These are phyloP conservation scores for Geranium incanum DNA, from an alignment of 441 rosid genomes.

Conservation along the genomic window DNA sequence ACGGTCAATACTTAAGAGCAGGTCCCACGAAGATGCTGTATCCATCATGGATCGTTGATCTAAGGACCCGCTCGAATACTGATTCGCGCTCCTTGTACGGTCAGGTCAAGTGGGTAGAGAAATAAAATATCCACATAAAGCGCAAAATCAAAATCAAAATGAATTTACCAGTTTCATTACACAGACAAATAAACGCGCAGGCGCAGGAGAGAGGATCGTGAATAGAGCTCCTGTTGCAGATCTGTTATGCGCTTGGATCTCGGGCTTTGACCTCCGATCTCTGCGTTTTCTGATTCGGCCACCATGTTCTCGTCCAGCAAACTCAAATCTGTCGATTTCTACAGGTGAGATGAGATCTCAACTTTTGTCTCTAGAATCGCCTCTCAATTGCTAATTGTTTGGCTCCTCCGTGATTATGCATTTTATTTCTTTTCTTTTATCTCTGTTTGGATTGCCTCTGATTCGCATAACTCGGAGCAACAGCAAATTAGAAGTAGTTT, in stretches of 20 bases:
- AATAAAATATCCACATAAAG: neutral
- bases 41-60: neutral
- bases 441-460: neutral
- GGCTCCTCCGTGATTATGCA: neutral
- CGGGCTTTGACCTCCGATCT: conserved; percentile 5
- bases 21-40: neutral
- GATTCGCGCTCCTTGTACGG: neutral
- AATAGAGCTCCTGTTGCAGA: neutral
- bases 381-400: neutral
- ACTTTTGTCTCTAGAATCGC: conserved; percentile 14
- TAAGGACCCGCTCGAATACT: neutral
- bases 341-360: conserved; percentile 51
- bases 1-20: neutral
- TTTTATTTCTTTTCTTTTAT: neutral
- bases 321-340: conserved; percentile 90
- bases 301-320: conserved; percentile 71
- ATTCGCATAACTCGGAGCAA: neutral
- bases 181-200: neutral
- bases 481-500: neutral
- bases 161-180: neutral
- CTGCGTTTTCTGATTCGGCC: conserved; percentile 8
- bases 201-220: neutral
- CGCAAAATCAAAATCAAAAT: neutral
- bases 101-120: neutral
- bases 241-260: conserved; percentile 2